Evolutionary conservation across 805 yeast species (phyloP).

Genomic region (Pichia insulana): DNA sequence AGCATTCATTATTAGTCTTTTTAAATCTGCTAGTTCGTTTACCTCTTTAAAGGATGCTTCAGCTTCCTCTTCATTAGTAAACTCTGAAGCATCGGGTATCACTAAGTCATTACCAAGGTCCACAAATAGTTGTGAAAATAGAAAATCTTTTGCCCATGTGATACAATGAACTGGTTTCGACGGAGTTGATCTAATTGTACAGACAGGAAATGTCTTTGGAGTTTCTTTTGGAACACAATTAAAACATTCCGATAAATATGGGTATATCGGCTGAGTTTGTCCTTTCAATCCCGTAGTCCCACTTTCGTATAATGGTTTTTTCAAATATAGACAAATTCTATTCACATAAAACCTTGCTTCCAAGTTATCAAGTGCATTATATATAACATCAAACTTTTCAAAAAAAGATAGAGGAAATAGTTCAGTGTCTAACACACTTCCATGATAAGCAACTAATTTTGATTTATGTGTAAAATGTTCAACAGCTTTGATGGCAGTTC

Average conservation of each 20-base stretch:
- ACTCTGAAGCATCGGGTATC: constrained; percentile 36
- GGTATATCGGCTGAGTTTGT: constrained; percentile 85
- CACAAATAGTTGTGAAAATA: constrained; percentile 73
- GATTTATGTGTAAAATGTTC: constrained; percentile 57
- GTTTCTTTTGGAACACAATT: constrained; percentile 84
- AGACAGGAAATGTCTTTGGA: constrained; percentile 88
- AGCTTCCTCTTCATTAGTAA: constrained; percentile 56
- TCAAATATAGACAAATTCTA: constrained; percentile 63
- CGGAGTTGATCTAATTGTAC: constrained; percentile 95
- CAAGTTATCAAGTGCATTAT: constrained; percentile 88
- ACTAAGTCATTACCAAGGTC: constrained; percentile 20
- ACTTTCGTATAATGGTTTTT: constrained; percentile 76
- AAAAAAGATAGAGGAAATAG: constrained; percentile 73
- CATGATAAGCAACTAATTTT: constrained; percentile 69
- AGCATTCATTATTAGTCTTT: constrained; percentile 26
- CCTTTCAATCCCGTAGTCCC: constrained; percentile 96
- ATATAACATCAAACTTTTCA: constrained; percentile 63
- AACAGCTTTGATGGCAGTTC: constrained; percentile 80
- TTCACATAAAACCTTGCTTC: constrained; percentile 91
- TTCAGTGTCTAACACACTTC: constrained; percentile 73
- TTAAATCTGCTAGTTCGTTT: constrained; percentile 51
- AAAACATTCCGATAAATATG: constrained; percentile 81
- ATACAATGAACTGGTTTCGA: constrained; percentile 93
- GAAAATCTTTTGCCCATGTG: constrained; percentile 93
- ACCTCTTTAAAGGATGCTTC: constrained; percentile 57